phyloP scores from a whole-genome alignment of 2,329 filamentous ascomycete genomes.

The Thielaviopsis ethacetica region DNA sequence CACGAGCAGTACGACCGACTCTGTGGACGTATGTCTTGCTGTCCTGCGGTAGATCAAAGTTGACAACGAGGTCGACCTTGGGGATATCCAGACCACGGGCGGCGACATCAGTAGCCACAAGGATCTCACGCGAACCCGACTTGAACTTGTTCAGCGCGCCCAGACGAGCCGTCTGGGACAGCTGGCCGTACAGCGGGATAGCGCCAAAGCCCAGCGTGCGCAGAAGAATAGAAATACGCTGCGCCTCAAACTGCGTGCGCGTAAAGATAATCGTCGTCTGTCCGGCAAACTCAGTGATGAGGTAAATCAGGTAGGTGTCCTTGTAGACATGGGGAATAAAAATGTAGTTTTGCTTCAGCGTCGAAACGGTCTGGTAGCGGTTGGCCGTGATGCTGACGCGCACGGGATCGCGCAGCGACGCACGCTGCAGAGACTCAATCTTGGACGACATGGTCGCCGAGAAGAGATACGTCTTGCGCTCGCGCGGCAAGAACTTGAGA shows the following conservation, averaged over 20 bases:
- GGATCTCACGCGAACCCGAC: constrained; percentile 60
- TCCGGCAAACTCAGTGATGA: constrained; percentile 77
- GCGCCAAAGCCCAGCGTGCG: constrained; percentile 75
- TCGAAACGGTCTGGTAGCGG: constrained; percentile 85
- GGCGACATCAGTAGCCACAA: constrained; percentile 89
- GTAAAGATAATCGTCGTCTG: constrained; percentile 82
- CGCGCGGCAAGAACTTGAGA: constrained; percentile 67
- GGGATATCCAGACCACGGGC: constrained; percentile 86
- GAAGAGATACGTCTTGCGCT: constrained; percentile 74
- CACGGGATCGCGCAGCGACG: constrained; percentile 70
- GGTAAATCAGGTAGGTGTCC: constrained; percentile 73
- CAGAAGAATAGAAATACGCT: constrained; percentile 68
- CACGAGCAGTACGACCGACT: constrained; percentile 74
- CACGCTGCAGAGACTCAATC: constrained; percentile 81
- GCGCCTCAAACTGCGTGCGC: constrained; percentile 78
- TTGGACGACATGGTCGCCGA: constrained; percentile 89
- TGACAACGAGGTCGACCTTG: constrained; percentile 74
- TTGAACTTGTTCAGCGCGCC: constrained; percentile 86
- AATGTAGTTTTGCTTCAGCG: constrained; percentile 69
- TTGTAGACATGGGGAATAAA: constrained; percentile 80
- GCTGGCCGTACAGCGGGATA: constrained; percentile 82
- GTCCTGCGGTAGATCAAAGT: constrained; percentile 70
- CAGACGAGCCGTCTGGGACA: constrained; percentile 73
- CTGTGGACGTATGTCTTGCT: constrained; percentile 85
- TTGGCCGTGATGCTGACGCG: constrained; percentile 65